phyloP scores from a whole-genome alignment of 1,284 basidiomycete genomes.

The Wolfiporia cocos region DNA sequence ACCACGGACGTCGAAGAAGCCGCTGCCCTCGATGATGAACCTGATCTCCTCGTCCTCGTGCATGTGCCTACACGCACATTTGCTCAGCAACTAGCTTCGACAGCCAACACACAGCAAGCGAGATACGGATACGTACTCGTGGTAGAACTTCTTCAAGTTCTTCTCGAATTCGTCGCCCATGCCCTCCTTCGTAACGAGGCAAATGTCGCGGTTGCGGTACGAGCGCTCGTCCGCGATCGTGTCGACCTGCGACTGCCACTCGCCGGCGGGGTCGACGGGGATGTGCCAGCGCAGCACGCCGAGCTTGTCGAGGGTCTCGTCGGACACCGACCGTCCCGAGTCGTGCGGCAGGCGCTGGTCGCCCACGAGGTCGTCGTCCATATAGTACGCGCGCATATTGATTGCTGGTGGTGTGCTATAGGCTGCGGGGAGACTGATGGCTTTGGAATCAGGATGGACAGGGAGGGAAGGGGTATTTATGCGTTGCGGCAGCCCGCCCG shows the following conservation, averaged over 20 bases:
- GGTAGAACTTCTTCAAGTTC: slow-evolving; percentile 77
- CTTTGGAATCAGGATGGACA: too few relatives aligned
- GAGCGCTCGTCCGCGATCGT: slow-evolving; percentile 55
- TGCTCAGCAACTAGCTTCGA: background rate
- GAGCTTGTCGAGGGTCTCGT: slow-evolving; percentile 42
- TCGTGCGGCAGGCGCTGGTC: slow-evolving; percentile 79
- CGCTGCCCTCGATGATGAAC: slow-evolving; percentile 75
- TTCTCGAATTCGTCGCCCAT: slow-evolving; percentile 76
- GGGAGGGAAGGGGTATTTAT: too few relatives aligned
- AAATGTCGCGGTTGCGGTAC: slow-evolving; percentile 76
- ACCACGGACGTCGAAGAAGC: slow-evolving; percentile 85
- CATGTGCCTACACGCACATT: slow-evolving; percentile 53
- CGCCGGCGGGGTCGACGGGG: slow-evolving; percentile 41
- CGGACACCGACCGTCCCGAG: slow-evolving; percentile 47
- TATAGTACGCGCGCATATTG: slow-evolving; percentile 77
- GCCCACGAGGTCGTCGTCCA: slow-evolving; percentile 42
- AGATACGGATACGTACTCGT: slow-evolving; percentile 50
- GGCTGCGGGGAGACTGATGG: too few relatives aligned
- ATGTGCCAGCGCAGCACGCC: slow-evolving; percentile 62
- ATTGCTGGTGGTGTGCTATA: too few relatives aligned
- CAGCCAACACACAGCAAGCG: background rate
- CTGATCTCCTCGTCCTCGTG: slow-evolving; percentile 92
- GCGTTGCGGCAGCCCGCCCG: too few relatives aligned
- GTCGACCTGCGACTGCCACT: slow-evolving; percentile 48
- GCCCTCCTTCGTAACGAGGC: slow-evolving; percentile 68